Evolutionary conservation across 768 basidiomycete species (phyloP).

Genomic region (Podaxis rugospora): DNA sequence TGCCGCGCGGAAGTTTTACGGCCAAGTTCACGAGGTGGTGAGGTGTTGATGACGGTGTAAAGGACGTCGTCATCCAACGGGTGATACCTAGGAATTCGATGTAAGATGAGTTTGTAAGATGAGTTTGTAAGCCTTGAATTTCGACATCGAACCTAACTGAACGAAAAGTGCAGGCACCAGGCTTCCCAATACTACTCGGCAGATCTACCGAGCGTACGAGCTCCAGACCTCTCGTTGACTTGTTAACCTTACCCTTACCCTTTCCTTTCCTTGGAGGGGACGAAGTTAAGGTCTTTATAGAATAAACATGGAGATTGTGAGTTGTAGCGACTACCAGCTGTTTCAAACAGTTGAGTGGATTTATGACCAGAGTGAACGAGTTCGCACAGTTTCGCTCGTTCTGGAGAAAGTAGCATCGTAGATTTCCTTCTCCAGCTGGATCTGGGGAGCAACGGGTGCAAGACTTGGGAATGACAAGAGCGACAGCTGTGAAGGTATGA

Average conservation of each 20-base stretch:
- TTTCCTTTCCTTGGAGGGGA: slow-evolving; percentile 33
- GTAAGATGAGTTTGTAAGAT: background rate
- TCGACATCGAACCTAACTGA: slow-evolving; percentile 44
- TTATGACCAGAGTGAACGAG: background rate
- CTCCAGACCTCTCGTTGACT: slow-evolving; percentile 25
- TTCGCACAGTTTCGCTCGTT: slow-evolving; percentile 45
- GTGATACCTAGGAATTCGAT: slow-evolving; percentile 42
- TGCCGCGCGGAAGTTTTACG: slow-evolving; percentile 52
- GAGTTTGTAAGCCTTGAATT: background rate
- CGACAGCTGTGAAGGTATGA: slow-evolving; percentile 40
- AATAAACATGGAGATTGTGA: slow-evolving; percentile 58
- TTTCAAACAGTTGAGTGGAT: background rate
- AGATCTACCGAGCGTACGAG: slow-evolving; percentile 49
- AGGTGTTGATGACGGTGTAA: slow-evolving; percentile 71
- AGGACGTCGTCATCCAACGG: slow-evolving; percentile 46
- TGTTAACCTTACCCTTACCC: slow-evolving; percentile 31
- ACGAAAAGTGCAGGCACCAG: slow-evolving; percentile 55
- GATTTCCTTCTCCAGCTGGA: slow-evolving; percentile 72
- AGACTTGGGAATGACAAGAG: slow-evolving; percentile 65
- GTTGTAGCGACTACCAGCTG: slow-evolving; percentile 70
- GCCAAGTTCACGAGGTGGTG: slow-evolving; percentile 51
- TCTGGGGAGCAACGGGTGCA: slow-evolving; percentile 37
- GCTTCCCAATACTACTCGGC: slow-evolving; percentile 43
- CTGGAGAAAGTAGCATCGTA: slow-evolving; percentile 80
- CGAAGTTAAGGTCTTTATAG: slow-evolving; percentile 24